A percentile compares a stretch with the other conserved stretches of the same genome.
These are phyloP conservation scores for Phtheirospermum japonicum DNA, from an alignment of 257 asterid genomes.

Conservation along the genomic window DNA sequence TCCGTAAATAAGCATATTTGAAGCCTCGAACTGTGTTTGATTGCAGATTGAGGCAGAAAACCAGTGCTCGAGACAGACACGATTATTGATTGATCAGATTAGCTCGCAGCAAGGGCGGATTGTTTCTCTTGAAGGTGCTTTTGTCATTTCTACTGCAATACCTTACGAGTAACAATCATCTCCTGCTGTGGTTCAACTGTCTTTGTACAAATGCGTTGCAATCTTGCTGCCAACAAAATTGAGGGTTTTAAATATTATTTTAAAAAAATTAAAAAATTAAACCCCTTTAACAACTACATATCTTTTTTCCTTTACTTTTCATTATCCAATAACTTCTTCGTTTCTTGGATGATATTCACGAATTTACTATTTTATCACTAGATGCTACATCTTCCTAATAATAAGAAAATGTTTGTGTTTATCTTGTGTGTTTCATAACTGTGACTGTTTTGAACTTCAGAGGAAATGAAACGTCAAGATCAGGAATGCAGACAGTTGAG, in stretches of 20 bases:
- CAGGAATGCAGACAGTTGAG: conserved; percentile 74
- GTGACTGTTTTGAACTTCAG: conserved; percentile 50
- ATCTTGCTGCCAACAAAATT: conserved; percentile 18
- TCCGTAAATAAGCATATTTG: conserved; percentile 8
- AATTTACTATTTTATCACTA: conserved; percentile 14
- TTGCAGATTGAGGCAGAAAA: conserved; percentile 87
- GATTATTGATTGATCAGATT: conserved; percentile 77
- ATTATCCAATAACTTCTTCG: conserved; percentile 12
- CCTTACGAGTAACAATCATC: conserved; percentile 12
- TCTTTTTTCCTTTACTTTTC: conserved; percentile 5
- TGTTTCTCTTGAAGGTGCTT: conserved; percentile 74
- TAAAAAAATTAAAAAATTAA: conserved; percentile 8
- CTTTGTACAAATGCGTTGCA: conserved; percentile 4
- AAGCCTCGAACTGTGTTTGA: conserved; percentile 23
- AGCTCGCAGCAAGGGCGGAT: conserved; percentile 78
- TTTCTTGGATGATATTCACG: conserved; percentile 9
- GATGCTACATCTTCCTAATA: conserved; percentile 21
- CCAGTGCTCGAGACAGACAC: conserved; percentile 83
- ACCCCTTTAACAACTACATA: background rate
- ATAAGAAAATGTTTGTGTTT: background rate
- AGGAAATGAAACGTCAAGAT: conserved; percentile 61
- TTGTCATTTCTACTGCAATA: conserved; percentile 22
- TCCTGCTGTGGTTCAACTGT: conserved; percentile 6
- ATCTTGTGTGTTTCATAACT: conserved; percentile 21
- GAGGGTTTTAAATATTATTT: conserved; percentile 15